Conservation (phyloP, 257 asterid species). For the Solanum neorickii region DNA sequence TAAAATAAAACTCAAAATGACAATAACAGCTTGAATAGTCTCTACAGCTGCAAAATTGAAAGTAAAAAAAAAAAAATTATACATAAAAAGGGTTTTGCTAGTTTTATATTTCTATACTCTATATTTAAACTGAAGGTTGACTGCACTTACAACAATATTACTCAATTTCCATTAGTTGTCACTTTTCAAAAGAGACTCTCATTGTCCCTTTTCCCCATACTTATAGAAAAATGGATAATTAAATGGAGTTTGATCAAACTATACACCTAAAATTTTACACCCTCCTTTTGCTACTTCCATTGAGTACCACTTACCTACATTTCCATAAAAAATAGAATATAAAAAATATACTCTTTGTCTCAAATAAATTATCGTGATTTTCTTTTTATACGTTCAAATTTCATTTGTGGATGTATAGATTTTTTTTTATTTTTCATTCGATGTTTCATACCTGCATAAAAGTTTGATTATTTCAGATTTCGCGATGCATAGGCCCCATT, state of each 20-base stretch:
- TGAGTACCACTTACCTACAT: conserved; percentile 2
- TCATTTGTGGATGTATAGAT: not conserved
- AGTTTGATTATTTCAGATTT: not conserved
- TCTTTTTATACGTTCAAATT: not conserved
- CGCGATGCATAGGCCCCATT: no score
- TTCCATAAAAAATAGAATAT: not conserved
- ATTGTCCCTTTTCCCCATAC: conserved; percentile 55
- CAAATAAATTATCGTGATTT: not conserved
- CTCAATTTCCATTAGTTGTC: conserved; percentile 30
- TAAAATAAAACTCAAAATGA: not conserved
- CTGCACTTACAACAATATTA: conserved; percentile 18
- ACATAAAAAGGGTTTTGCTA: not conserved
- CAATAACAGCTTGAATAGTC: not conserved
- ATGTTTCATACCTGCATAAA: rapidly evolving
- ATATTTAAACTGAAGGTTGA: conserved; percentile 6
- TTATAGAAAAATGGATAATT: conserved; percentile 22
- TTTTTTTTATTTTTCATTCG: no score
- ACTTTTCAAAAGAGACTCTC: conserved; percentile 32
- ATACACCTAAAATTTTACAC: conserved; percentile 10
- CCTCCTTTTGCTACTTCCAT: conserved; percentile 3
- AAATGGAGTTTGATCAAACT: conserved; percentile 21
- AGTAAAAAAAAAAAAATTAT: not conserved
- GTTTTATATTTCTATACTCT: not conserved
- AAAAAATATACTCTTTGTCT: not conserved
- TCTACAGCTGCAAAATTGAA: not conserved